These are phyloP conservation scores for Stachybotrys chartarum DNA, from an alignment of 2,329 filamentous ascomycete species.

Conservation along the genomic window DNA sequence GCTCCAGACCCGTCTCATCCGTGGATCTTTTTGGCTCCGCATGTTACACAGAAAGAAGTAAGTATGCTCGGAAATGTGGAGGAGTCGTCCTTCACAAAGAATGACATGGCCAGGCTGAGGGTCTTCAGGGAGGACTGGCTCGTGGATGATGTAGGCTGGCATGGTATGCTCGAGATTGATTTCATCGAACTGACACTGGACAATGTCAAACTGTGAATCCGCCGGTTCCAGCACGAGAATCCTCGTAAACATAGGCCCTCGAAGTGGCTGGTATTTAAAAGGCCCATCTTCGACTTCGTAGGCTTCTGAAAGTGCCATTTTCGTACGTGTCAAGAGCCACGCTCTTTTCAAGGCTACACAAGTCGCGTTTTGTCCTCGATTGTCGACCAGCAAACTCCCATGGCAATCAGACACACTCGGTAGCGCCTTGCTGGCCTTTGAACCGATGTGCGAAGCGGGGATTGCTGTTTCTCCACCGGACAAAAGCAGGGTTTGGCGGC, in stretches of 20 bases:
- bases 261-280: background rate
- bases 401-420: too few relatives aligned
- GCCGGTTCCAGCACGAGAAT: slow-evolving; percentile 2
- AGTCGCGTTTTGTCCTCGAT: background rate
- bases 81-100: slow-evolving; percentile 2
- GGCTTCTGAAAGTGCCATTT: too few relatives aligned
- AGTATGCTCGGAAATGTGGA: slow-evolving; percentile 4
- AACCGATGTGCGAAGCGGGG: background rate
- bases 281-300: background rate
- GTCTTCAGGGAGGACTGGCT: slow-evolving; percentile 3
- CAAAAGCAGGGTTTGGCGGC: background rate
- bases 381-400: background rate
- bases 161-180: background rate
- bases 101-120: slow-evolving; percentile 3
- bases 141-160: slow-evolving; percentile 2
- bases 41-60: slow-evolving; percentile 6
- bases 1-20: slow-evolving; percentile 3
- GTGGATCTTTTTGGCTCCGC: slow-evolving; percentile 1
- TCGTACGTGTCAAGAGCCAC: too few relatives aligned
- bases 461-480: background rate
- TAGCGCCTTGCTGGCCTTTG: background rate
- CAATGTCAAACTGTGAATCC: slow-evolving; percentile 3
- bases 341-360: too few relatives aligned
- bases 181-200: slow-evolving; percentile 2
- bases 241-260: background rate